These are phyloP conservation scores for Avena atlantica DNA, from an alignment of 176 grass and related monocot genomes.

Conservation along the genomic window DNA sequence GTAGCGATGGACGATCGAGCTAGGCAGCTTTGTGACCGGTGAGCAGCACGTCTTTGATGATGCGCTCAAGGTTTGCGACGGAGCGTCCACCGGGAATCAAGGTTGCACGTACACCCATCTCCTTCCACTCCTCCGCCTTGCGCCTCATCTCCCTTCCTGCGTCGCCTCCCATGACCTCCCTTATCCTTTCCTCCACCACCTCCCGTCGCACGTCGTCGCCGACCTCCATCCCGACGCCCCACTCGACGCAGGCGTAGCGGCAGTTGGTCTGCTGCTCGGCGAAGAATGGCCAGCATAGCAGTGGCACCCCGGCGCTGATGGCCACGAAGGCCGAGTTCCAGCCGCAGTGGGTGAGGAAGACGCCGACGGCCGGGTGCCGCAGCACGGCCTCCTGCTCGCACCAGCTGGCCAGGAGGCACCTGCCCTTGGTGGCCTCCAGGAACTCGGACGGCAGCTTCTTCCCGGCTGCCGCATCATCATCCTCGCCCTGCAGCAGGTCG, in stretches of 20 bases:
- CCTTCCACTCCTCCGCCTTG: not conserved
- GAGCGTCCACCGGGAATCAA: not conserved
- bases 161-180: not conserved
- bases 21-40: too few relatives aligned
- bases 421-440: not conserved
- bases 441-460: conserved; percentile 3
- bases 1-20: too few relatives aligned
- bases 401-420: conserved; percentile 31
- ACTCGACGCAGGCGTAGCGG: not conserved
- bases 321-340: conserved; percentile 46
- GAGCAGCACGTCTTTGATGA: not conserved
- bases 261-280: conserved; percentile 49
- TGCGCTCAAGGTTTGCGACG: not conserved
- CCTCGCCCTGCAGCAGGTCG: not conserved
- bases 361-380: conserved; percentile 38
- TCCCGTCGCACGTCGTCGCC: not conserved
- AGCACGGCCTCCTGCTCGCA: conserved; percentile 53
- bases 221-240: not conserved
- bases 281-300: conserved; percentile 49
- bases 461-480: not conserved
- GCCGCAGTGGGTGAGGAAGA: conserved; percentile 49
- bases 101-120: not conserved
- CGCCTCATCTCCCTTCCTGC: not conserved
- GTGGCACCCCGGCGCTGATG: conserved; percentile 26
- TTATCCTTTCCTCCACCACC: not conserved